Evolutionary conservation across 208 protist genomes (phyloP).

Genomic region (Leishmania tropica): DNA sequence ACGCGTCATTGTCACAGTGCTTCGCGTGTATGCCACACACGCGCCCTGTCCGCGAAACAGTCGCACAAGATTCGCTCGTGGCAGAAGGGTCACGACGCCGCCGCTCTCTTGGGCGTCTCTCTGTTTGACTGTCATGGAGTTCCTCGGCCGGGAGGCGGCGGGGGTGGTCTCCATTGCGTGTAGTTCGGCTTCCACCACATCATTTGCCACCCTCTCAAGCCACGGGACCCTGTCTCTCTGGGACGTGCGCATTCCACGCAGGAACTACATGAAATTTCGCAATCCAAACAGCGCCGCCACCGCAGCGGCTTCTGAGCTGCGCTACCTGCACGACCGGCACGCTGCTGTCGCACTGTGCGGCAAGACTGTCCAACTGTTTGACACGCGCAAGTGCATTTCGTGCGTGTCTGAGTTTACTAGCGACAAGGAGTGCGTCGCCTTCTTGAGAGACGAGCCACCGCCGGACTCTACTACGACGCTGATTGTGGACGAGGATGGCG

Average conservation of each 20-base stretch:
- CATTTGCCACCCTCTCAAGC: constrained; percentile 58
- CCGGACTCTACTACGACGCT: constrained; percentile 26
- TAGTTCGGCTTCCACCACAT: constrained; percentile 20
- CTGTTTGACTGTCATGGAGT: constrained; percentile 34
- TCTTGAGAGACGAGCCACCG: constrained; percentile 29
- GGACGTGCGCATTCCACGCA: constrained; percentile 52
- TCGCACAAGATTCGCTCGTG: background rate
- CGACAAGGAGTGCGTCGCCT: constrained; percentile 41
- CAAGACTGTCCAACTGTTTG: constrained; percentile 39
- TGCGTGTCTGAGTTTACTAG: constrained; percentile 38
- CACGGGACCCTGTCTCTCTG: constrained; percentile 48
- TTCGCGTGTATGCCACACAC: background rate
- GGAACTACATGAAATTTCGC: constrained; percentile 38
- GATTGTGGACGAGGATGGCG: constrained; percentile 69
- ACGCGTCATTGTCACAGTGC: background rate
- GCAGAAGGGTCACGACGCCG: background rate
- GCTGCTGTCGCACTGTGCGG: constrained; percentile 54
- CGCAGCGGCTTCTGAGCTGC: constrained; percentile 51
- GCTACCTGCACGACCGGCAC: constrained; percentile 45
- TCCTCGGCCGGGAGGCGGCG: constrained; percentile 34
- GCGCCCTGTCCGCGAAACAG: background rate
- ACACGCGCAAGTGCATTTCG: constrained; percentile 38
- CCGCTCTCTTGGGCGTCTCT: background rate
- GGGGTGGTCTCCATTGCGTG: constrained; percentile 58
- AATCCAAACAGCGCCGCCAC: constrained; percentile 13